These are phyloP conservation scores for Tylopilus balloui DNA, from an alignment of 768 basidiomycete species.

Conservation along the genomic window DNA sequence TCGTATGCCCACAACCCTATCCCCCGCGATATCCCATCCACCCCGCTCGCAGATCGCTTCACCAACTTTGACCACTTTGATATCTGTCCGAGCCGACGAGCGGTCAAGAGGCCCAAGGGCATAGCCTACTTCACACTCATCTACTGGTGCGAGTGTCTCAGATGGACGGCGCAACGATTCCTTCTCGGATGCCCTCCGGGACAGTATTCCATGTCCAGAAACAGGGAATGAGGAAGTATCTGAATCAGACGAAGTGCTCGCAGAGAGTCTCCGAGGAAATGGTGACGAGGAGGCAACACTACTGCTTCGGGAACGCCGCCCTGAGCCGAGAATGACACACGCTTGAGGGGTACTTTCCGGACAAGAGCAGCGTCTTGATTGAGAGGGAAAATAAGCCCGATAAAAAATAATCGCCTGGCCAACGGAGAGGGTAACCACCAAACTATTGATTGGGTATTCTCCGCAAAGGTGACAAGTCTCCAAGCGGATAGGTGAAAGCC, in stretches of 20 bases:
- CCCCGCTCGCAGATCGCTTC: conserved; percentile 71
- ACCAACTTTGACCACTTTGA: conserved; percentile 48
- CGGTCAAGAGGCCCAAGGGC: conserved; percentile 35
- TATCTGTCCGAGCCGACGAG: conserved; percentile 39
- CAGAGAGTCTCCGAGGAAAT: conserved; percentile 45
- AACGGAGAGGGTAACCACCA: conserved; percentile 64
- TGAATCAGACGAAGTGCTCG: conserved; percentile 31
- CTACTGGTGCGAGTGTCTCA: conserved; percentile 40
- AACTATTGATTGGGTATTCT: conserved; percentile 59
- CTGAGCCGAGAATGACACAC: conserved; percentile 42
- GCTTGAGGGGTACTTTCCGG: conserved; percentile 44
- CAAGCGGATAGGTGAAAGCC: conserved; percentile 49
- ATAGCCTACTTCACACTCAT: conserved; percentile 27
- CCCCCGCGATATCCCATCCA: conserved; percentile 62
- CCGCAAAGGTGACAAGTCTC: conserved; percentile 69
- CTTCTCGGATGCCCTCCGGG: conserved; percentile 70
- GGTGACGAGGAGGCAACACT: conserved; percentile 49
- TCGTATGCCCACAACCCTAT: conserved; percentile 64
- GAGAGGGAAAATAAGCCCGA: conserved; percentile 54
- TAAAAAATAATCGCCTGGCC: conserved; percentile 60
- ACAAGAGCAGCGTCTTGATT: conserved; percentile 66
- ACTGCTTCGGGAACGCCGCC: conserved; percentile 58
- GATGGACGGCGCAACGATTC: conserved; percentile 47
- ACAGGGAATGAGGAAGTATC: conserved; percentile 66
- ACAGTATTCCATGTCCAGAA: conserved; percentile 74